Conservation (phyloP, 805 yeast species). For the Wickerhamomyces tratensis region DNA sequence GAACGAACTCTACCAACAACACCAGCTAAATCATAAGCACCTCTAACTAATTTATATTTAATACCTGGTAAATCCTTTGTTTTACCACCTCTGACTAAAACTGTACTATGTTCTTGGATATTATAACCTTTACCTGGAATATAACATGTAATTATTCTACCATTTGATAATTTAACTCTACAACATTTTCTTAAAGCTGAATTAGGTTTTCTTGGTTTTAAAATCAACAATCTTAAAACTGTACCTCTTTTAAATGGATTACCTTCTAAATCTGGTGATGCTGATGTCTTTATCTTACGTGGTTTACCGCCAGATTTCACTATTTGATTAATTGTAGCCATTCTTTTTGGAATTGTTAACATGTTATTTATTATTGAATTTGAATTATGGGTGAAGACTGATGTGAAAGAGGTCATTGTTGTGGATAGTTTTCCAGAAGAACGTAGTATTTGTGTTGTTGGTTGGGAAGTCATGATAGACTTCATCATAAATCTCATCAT, state of each 20-base stretch:
- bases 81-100: slow-evolving; percentile 95
- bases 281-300: slow-evolving; percentile 33
- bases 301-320: slow-evolving; percentile 58
- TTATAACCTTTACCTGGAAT: slow-evolving; percentile 99
- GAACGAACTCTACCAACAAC: slow-evolving; percentile 89
- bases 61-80: slow-evolving; percentile 98
- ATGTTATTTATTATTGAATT: neutral
- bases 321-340: slow-evolving; percentile 71
- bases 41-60: slow-evolving; percentile 87
- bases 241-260: slow-evolving; percentile 91
- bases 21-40: slow-evolving; percentile 86
- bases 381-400: slow-evolving; percentile 2
- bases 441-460: slow-evolving; percentile 5
- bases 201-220: slow-evolving; percentile 97
- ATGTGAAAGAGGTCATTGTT: neutral
- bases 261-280: slow-evolving; percentile 75
- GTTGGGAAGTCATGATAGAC: slow-evolving; percentile 8
- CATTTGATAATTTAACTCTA: slow-evolving; percentile 87
- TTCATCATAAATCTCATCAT: slow-evolving; percentile 13
- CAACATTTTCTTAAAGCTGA: slow-evolving; percentile 97
- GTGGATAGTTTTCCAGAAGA: slow-evolving; percentile 4
- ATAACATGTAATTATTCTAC: slow-evolving; percentile 81
- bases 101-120: slow-evolving; percentile 96
- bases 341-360: slow-evolving; percentile 10
- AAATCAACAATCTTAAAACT: slow-evolving; percentile 84